Base-by-base conservation (phyloP, 2,329 filamentous ascomycete genomes). In the Penicillium sp. region DNA sequence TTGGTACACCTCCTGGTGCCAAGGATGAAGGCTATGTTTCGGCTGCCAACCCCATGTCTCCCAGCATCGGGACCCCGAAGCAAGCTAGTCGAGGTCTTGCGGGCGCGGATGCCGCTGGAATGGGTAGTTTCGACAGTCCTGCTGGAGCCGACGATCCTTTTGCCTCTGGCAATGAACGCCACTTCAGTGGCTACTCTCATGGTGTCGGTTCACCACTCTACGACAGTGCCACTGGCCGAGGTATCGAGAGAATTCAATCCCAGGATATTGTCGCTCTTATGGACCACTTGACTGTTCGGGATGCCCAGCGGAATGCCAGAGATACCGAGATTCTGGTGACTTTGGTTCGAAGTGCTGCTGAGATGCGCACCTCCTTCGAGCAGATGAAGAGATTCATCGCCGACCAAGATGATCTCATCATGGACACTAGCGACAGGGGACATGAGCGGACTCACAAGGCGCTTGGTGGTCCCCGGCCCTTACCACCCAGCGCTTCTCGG, bases 281-380 rank as follows among this genome's bases (percentile, higher is more conserved):
- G 94, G 93, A 99, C 71, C 94, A 99, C 75, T 87, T 99, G 61
- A 97, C 95, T 72, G 94, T 97, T 61, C 89, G 94, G 36, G 94
- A 99, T 77, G 94, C 93, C 40, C 93, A 97, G 76, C 88, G 94
- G 58, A 97, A 94, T 75, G 94, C 94, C 45, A 86, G 94, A 44
- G 94, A 99, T 68, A 97, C 94, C 0, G 94, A 99, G 75, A 97
- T 99, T 54, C 81, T 99, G 19, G 91, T 97, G 46, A 93, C 94
- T 0, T 84, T 99, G 33, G 94, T 99, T 60, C 88, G 93, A 58
- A 92, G 92, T 53, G 93, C 94, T 4, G 88, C 94, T 13, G 94
- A 99, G 76, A 97, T 97, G 92, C 91, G 93, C 62, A 95, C 90
- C 65, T 95, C 91, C 0, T 96, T 97, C 70, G 91, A 96, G 64